phyloP scores from a whole-genome alignment of 352 stramenopile genomes.

The Saprolegnia parasitica region DNA sequence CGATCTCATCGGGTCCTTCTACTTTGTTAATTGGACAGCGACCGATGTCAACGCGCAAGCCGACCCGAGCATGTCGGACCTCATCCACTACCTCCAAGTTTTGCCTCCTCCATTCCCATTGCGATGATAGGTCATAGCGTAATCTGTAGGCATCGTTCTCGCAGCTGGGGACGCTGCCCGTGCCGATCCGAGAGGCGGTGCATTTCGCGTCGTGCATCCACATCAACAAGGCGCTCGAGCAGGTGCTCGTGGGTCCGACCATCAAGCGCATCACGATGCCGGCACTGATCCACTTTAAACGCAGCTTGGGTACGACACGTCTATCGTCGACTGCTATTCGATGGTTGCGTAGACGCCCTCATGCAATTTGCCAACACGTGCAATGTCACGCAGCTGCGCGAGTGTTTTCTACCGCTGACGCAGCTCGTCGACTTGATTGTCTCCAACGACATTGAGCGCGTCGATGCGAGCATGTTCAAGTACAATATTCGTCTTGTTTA shows the following conservation, averaged over 20 bases:
- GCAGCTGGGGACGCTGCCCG: slow-evolving; percentile 52
- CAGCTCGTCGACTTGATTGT: slow-evolving; percentile 69
- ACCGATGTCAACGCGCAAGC: slow-evolving; percentile 51
- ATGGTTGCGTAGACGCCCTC: slow-evolving; percentile 44
- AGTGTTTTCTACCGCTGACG: slow-evolving; percentile 58
- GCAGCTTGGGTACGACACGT: slow-evolving; percentile 38
- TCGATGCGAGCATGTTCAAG: slow-evolving; percentile 17
- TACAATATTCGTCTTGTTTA: neutral
- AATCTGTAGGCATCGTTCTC: slow-evolving; percentile 58
- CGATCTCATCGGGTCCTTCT: slow-evolving; percentile 65
- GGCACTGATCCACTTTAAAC: slow-evolving; percentile 69
- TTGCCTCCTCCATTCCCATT: too few relatives aligned
- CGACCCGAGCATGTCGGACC: slow-evolving; percentile 73
- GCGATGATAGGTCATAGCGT: too few relatives aligned
- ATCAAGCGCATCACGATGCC: slow-evolving; percentile 70
- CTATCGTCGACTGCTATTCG: neutral
- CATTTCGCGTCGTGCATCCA: slow-evolving; percentile 77
- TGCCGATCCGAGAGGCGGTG: slow-evolving; percentile 53
- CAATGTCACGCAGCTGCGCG: slow-evolving; percentile 51
- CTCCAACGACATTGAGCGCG: slow-evolving; percentile 36
- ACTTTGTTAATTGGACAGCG: slow-evolving; percentile 73
- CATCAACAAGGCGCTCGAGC: slow-evolving; percentile 69
- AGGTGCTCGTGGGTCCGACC: slow-evolving; percentile 50
- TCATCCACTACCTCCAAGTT: slow-evolving; percentile 77
- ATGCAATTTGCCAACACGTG: slow-evolving; percentile 59